Evolutionary conservation across 148 eudicot genomes (phyloP).

Genomic region (Vaccinium darrowii): DNA sequence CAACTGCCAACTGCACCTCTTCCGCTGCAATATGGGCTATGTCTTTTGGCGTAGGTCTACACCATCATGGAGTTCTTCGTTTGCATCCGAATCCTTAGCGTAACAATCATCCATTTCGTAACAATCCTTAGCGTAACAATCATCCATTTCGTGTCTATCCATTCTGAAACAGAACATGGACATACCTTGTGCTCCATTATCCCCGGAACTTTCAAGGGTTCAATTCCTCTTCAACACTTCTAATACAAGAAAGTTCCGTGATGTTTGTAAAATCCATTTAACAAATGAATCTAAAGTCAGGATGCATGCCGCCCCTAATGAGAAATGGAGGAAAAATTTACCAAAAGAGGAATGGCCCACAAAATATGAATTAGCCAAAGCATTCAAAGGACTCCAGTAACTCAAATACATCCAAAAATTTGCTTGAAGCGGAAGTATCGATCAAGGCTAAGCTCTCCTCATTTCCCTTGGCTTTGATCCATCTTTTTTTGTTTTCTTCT

Average conservation of each 20-base stretch:
- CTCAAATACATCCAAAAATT: constrained; percentile 14
- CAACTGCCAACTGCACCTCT: too few species aligned
- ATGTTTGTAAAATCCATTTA: not conserved
- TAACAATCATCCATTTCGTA: too few species aligned
- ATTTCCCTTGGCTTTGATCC: constrained; percentile 16
- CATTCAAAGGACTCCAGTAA: not conserved
- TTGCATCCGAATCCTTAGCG: too few species aligned
- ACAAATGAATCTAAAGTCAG: not conserved
- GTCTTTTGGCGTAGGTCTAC: too few species aligned
- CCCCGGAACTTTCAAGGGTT: not conserved
- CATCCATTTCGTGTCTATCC: too few species aligned
- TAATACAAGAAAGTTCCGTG: not conserved
- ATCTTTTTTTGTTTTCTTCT: constrained; percentile 20
- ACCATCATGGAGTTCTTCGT: too few species aligned
- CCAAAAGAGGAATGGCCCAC: not conserved
- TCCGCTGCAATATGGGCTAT: too few species aligned
- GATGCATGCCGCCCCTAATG: not conserved
- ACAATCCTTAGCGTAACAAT: too few species aligned
- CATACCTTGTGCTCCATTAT: not conserved
- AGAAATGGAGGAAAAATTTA: not conserved
- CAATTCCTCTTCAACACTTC: not conserved
- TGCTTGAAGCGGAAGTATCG: not conserved
- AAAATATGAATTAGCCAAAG: not conserved
- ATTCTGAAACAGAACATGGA: too few species aligned
- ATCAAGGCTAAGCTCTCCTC: not conserved